Evolutionary conservation across 495 filamentous ascomycete species (phyloP), one percentile per base, ranked within the genome.

Genomic region (Aspergillus sparsus): DNA sequence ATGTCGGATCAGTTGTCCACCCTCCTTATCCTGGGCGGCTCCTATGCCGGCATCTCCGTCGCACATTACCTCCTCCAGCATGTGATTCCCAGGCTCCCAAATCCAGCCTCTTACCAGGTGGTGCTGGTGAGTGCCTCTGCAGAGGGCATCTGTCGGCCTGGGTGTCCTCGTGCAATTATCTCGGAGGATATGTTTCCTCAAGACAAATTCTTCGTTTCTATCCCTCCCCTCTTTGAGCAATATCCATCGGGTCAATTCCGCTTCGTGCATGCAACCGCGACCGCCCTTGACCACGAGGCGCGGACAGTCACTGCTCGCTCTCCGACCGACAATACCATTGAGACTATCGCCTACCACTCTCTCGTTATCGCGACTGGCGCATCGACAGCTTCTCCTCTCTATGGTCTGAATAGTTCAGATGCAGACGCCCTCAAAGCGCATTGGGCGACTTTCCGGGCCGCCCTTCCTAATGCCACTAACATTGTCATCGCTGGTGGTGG

Each of bases 1-100:
- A 27, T 27, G 21, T 27, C 21, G 21, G 21, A 27, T 3, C 21
- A 27, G 21, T 27, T 27, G 21, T 49, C 45, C 49, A 51, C 13
- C n/a, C 77, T 82, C 53, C 57, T 84, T 56, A 77, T 85, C 53
- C 67, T 84, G 33, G 83, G 82, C 21, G 81, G 74, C 35, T 84
- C 81, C 44, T 84, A 80, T 64, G 80, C 44, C 44, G 83, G 81
- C 27, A 51, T 82, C 11, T 78, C 78, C 6, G 74, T 71, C 7
- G 77, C 81, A 6, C 83, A 85, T 59, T 78, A 80, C 56, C 64
- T 82, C 53, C 78, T 84, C 62, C 81, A 80, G 61, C 78, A 82
- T 67, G 71, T 66, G 45, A n/a, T 83, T 12, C 80, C 82, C 11
- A 39, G 60, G 5, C 67, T 82, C 1, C 71, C 75, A 34, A 34